Base-by-base conservation (phyloP, 2,329 filamentous ascomycete genomes). In the Sarocladium strictum region DNA sequence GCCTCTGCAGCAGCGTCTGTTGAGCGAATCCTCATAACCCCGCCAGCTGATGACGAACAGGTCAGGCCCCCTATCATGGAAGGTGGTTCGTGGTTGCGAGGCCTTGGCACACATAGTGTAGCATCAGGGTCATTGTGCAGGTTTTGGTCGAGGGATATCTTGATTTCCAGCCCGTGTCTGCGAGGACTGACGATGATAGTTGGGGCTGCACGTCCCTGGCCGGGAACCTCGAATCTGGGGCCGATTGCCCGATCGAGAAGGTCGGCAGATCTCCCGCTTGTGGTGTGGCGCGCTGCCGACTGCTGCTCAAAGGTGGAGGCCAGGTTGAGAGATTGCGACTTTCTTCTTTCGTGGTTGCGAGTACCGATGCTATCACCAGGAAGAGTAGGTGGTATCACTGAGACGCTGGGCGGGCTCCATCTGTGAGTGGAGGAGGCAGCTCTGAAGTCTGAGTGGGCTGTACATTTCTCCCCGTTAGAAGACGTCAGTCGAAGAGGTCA, bases 211-310 rank as follows among this genome's bases (percentile, higher is more conserved):
- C 10, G 26, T 27, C 43, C 29, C 29, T 23, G 24, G 27, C 26
- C 7, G n/a, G 15, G 26, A 15, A 7, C 23, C 43, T 24, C 43
- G 15, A 49, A 49, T 32, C 43, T 19, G 43, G 23, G 43, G 43
- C 26, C 43, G 43, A 32, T 51, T 51, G 47, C 47, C 47, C n/a
- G 29, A 51, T 51, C 47, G 47, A 51, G 47, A 51, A 51, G 47
- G 47, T 51, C 47, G 47, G 47, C 47, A 51, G 47, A 51, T 51
- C 47, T 21, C 47, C 27, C 27, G 47, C 47, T 35, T 51, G 27
- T 14, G 35, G 27, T 51, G 47, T 51, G 47, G 35, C 47, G 35
- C 47, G n/a, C 47, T 33, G 26, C 29, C 29, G 35, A 35, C n/a
- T 49, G 29, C 6, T n/a, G 23, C 24, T 12, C 24, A 29, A 29